Evolutionary conservation across 768 basidiomycete species (phyloP).

Genomic region (Kwoniella shandongensis): DNA sequence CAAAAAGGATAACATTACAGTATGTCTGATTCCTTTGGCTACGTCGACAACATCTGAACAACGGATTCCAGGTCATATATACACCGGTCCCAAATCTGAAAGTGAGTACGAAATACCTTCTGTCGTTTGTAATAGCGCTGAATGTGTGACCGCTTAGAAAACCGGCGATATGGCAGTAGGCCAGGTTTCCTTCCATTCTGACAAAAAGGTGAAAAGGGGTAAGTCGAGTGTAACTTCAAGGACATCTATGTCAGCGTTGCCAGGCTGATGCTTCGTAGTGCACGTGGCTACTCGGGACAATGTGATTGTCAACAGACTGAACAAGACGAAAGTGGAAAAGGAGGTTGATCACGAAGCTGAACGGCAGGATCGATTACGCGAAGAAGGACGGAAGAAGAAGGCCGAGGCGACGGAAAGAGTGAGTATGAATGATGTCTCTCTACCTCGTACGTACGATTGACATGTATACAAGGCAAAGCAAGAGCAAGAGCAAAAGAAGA

Average conservation of each 20-base stretch:
- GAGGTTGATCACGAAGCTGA: conserved; percentile 90
- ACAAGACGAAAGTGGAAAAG: conserved; percentile 83
- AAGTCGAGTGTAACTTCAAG: conserved; percentile 16
- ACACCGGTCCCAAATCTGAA: conserved; percentile 90
- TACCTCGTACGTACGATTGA: not conserved
- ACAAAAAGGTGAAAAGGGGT: conserved; percentile 86
- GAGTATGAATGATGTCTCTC: conserved; percentile 9
- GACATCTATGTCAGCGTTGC: not conserved
- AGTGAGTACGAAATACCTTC: conserved; percentile 56
- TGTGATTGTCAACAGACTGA: conserved; percentile 81
- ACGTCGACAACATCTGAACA: not conserved
- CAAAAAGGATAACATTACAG: conserved; percentile 86
- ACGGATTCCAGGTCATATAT: conserved; percentile 67
- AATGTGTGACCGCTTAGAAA: conserved; percentile 68
- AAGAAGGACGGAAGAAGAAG: conserved; percentile 58
- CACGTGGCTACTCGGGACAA: conserved; percentile 81
- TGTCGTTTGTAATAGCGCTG: not conserved
- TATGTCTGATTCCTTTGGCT: conserved; percentile 9
- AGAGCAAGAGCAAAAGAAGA: conserved; percentile 70
- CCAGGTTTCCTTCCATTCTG: conserved; percentile 89
- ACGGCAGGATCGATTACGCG: conserved; percentile 66
- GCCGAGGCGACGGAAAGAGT: conserved; percentile 75
- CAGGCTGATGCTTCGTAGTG: conserved; percentile 58
- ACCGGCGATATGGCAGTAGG: conserved; percentile 97
- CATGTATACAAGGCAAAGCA: conserved; percentile 65